Conservation (phyloP, 352 stramenopile genomes). For the Phytophthora vignae region DNA sequence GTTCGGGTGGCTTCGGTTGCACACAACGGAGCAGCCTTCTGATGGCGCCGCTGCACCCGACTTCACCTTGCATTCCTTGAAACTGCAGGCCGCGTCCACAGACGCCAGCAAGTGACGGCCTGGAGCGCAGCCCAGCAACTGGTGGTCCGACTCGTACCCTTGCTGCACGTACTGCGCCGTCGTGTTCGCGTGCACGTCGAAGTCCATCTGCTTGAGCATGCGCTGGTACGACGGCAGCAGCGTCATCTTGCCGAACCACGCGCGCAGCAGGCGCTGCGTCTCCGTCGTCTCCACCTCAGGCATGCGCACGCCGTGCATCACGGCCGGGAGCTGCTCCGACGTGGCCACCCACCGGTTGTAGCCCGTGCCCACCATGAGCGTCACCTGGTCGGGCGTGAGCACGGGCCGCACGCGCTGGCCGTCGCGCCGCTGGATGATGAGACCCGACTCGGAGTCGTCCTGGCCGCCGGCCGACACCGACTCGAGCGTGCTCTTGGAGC, state of each 20-base stretch:
- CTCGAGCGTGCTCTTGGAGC: slow-evolving; percentile 31
- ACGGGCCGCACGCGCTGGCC: slow-evolving; percentile 54
- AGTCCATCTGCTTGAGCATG: slow-evolving; percentile 59
- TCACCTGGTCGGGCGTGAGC: slow-evolving; percentile 60
- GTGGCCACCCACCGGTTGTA: slow-evolving; percentile 62
- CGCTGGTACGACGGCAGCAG: slow-evolving; percentile 62
- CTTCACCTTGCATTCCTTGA: too few relatives aligned
- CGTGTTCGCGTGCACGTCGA: slow-evolving; percentile 49
- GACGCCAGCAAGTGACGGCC: slow-evolving; percentile 50
- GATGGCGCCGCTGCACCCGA: too few relatives aligned
- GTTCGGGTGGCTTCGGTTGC: too few relatives aligned
- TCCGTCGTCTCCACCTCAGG: slow-evolving; percentile 38
- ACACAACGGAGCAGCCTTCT: too few relatives aligned
- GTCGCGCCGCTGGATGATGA: slow-evolving; percentile 61
- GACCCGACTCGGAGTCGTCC: slow-evolving; percentile 49
- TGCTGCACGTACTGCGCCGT: slow-evolving; percentile 47
- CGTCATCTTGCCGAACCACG: slow-evolving; percentile 75
- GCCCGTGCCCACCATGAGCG: slow-evolving; percentile 68
- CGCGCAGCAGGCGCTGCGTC: slow-evolving; percentile 49
- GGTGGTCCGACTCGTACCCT: slow-evolving; percentile 30
- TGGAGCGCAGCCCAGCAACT: slow-evolving; percentile 49
- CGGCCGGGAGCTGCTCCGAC: slow-evolving; percentile 52
- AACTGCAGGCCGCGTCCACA: too few relatives aligned
- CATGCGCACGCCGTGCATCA: slow-evolving; percentile 72
- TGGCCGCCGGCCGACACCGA: slow-evolving; percentile 33